phyloP scores from a whole-genome alignment of 352 stramenopile species.

The Globisporangium cylindrosporum region DNA sequence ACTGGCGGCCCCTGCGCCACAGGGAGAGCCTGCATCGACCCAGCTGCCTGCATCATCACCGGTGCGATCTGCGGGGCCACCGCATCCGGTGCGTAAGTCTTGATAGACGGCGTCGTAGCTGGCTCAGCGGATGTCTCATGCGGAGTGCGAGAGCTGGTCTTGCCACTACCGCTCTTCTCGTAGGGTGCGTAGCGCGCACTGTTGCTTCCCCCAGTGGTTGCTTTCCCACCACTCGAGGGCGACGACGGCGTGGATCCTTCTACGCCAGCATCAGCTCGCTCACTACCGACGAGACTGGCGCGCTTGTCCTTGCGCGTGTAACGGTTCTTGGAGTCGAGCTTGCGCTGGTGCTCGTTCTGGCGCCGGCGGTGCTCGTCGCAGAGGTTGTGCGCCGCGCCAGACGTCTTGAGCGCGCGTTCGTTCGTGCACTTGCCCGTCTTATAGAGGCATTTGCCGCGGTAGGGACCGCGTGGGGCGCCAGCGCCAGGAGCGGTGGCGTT shows the following conservation, averaged over 20 bases:
- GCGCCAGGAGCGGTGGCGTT: slow-evolving; percentile 29
- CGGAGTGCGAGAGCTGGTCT: background rate
- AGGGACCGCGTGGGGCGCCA: slow-evolving; percentile 16
- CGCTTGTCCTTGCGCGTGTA: slow-evolving; percentile 37
- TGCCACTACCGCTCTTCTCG: slow-evolving; percentile 5
- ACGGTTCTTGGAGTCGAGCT: slow-evolving; percentile 84
- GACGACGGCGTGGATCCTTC: background rate
- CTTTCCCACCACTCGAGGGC: background rate
- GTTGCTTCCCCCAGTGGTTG: background rate
- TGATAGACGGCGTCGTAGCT: background rate
- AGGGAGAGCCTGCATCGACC: slow-evolving; percentile 1
- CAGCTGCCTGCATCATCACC: slow-evolving; percentile 8
- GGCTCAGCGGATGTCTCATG: background rate
- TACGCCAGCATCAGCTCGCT: background rate
- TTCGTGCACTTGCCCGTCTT: slow-evolving; percentile 87
- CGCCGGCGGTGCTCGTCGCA: slow-evolving; percentile 80
- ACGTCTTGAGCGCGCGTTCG: slow-evolving; percentile 85
- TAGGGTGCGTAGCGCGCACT: slow-evolving; percentile 30
- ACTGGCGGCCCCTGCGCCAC: background rate
- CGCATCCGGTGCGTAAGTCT: background rate
- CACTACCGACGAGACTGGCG: slow-evolving; percentile 33
- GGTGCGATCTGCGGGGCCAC: slow-evolving; percentile 8
- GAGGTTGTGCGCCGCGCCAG: slow-evolving; percentile 77
- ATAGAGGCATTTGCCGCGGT: slow-evolving; percentile 80
- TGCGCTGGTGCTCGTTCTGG: slow-evolving; percentile 87